Base-by-base conservation (phyloP, 352 stramenopile species). In the Chrysophaeum taylorii region DNA sequence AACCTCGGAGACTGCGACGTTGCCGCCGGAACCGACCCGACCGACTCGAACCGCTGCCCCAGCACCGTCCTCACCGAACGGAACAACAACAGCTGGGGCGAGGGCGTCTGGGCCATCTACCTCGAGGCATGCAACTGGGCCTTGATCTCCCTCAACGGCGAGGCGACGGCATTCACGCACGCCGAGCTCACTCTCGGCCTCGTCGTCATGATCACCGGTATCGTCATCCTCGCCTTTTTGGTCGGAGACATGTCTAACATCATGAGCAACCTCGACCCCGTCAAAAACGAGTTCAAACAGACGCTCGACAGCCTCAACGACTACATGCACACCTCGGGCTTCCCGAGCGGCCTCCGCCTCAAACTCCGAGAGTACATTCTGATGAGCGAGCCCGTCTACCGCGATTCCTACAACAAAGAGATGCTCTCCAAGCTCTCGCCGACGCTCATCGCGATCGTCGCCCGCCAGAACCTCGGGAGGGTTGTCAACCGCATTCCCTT, bases 211-310 rank as follows among this genome's bases (percentile, higher is more conserved):
- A 18, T 60, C 48, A 31, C 7, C 18, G 48, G 48, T 25, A 21
- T 60, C 48, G 33, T 60, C 48, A 31, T 60, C 18, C 18, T 60
- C 18, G 48, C 48, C 18, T 60, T 60, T 25, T 25, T 60, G 18
- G 33, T 60, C 48, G 48, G 48, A 18, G 48, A 60, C 48, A n/a
- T 60, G 48, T 60, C 48, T 18, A 60, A 60, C 48, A 60, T 60
- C 48, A 60, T 60, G 48, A 23, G 5, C 5, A 60, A 60, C 25
- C 25, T 60, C 18, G 48, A 60, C 48, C 48, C 48, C 48, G 48
- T 60, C 18, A 25, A 18, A 25, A 60, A 60, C 25, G 48, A 60
- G 25, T 60, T 60, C 25, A 60, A 60, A 21, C 48, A 60, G 25
- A 60, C 48, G 18, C 25, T 60, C 9, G 48, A 60, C 25, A 60